These are phyloP conservation scores for Lotus japonicus DNA, from an alignment of 306 rosid species.

Conservation along the genomic window DNA sequence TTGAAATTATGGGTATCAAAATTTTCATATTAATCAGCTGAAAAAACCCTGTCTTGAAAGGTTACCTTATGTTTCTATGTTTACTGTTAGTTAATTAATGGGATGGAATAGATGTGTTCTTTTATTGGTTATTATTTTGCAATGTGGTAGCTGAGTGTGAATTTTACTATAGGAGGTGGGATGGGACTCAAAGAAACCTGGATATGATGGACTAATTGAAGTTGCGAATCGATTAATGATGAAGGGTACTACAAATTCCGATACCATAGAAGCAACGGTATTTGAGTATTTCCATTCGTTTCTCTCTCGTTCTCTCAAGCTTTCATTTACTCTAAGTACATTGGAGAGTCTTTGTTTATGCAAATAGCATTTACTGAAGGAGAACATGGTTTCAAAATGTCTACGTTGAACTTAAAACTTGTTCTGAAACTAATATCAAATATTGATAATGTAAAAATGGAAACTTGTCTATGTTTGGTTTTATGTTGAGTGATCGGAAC, in stretches of 20 bases:
- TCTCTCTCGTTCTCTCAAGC: neutral
- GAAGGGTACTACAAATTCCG: constrained; percentile 53
- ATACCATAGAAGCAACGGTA: constrained; percentile 78
- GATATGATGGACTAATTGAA: constrained; percentile 84
- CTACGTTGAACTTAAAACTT: no score
- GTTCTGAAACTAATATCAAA: no score
- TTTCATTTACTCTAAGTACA: neutral
- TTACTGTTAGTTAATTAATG: neutral
- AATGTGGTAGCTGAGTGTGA: neutral
- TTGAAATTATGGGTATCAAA: neutral
- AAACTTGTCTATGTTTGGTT: no score
- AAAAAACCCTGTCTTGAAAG: neutral
- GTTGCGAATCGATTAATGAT: constrained; percentile 68
- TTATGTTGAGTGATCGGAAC: no score
- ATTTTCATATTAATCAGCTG: neutral
- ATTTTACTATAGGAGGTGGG: constrained; percentile 52
- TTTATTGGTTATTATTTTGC: neutral
- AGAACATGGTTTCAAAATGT: neutral
- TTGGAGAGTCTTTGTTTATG: neutral
- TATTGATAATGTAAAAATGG: neutral
- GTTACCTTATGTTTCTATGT: neutral
- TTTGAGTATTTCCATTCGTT: constrained; percentile 37
- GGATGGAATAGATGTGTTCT: neutral
- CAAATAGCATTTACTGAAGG: neutral
- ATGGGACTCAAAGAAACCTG: constrained; percentile 75